Evolutionary conservation across 139 green algal species (phyloP).

Genomic region (Nannochloris sp.): DNA sequence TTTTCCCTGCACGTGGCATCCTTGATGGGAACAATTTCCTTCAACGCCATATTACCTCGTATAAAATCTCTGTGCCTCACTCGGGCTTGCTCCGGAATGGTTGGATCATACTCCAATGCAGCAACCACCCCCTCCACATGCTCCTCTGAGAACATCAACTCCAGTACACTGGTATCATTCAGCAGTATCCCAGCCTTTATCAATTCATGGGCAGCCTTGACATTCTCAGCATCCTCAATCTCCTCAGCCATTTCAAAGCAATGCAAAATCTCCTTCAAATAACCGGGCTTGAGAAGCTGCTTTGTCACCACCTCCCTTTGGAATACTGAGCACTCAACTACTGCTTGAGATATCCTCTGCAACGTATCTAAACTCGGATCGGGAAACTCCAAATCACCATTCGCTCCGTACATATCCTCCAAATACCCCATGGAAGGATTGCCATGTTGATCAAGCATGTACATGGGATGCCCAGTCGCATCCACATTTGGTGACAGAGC

Average conservation of each 20-base stretch:
- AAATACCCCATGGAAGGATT: conserved; percentile 37
- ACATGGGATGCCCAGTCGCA: not conserved
- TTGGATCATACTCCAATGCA: conserved; percentile 88
- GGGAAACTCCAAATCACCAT: conserved; percentile 56
- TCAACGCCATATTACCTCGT: conserved; percentile 12
- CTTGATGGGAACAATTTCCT: conserved; percentile 79
- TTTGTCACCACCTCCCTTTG: conserved; percentile 62
- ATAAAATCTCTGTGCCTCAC: conserved; percentile 78
- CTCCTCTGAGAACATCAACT: conserved; percentile 78
- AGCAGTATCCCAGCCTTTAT: conserved; percentile 80
- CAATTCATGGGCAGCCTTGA: conserved; percentile 63
- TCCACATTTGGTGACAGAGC: conserved; percentile 29
- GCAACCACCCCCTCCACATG: conserved; percentile 85
- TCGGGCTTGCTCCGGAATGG: conserved; percentile 29
- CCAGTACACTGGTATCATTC: conserved; percentile 82
- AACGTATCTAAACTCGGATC: conserved; percentile 66
- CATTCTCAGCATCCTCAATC: conserved; percentile 73
- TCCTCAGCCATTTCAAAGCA: conserved; percentile 86
- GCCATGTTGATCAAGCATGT: conserved; percentile 24
- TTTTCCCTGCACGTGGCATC: conserved; percentile 60
- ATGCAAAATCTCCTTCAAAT: conserved; percentile 69
- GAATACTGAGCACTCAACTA: conserved; percentile 52
- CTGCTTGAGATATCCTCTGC: conserved; percentile 64
- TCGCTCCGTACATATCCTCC: not conserved
- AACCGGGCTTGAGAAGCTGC: conserved; percentile 50